Base-by-base conservation (phyloP, 306 rosid genomes). In the Dalbergia oliveri region DNA sequence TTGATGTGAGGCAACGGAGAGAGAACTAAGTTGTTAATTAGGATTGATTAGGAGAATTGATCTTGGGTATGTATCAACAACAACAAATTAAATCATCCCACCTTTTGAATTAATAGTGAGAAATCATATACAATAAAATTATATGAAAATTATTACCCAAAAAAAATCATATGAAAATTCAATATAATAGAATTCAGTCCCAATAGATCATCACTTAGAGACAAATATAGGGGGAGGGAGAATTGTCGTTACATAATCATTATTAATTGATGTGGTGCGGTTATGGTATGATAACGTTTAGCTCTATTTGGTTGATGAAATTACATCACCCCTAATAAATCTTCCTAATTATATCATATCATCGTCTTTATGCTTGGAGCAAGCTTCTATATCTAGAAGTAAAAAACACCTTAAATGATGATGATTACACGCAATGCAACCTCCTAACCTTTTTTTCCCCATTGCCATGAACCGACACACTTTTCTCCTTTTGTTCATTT, bases 291-390 rank as follows among this genome's bases (percentile, higher is more conserved):
- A 37, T 72, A 50, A 69, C 43, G 84, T 75, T 35, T 57, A 63
- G 66, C n/a, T 56, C 39, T 54, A 49, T 51, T 53, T 68, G 60
- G 57, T 64, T 66, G 31, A 41, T 62, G 76, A 74, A 85, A 85
- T 79, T 31, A 79, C 81, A 26, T 39, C 37, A 34, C 47, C 78
- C 3, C 15, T 31, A 15, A 26, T 33, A 15, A 56, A 66, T 19
- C 9, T 69, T 61, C 13, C 57, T 14, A 60, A 7, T 64, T 79
- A 23, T 21, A 9, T 59, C 11, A 43, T 43, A 9, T 37, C 41
- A 37, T 1, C 11, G 47, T 43, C 8, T 69, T 79, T 53, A 15
- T 21, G 58, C 21, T 23, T 23, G 37, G 8, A 5, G 39, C 65
- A 8, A 23, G 11, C 23, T 35, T 39, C 14, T 21, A 26, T 19